Conservation (phyloP, 23 red algal genomes). For the Chondrus crispus region DNA sequence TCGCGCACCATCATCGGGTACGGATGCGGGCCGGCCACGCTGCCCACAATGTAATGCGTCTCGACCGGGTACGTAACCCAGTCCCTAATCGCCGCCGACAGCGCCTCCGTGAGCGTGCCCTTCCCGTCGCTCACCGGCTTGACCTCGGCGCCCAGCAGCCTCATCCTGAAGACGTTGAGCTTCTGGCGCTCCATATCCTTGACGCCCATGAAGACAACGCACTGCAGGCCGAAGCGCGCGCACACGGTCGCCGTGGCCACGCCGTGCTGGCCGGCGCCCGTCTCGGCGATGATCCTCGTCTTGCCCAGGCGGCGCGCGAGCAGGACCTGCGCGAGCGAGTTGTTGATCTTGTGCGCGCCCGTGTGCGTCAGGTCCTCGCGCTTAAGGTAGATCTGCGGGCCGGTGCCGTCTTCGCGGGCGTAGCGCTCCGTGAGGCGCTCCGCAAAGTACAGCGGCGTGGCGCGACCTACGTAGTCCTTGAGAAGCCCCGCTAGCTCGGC, state of each 20-base stretch:
- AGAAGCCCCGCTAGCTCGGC: conserved; percentile 73
- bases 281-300: conserved; percentile 98
- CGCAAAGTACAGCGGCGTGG: conserved; percentile 95
- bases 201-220: conserved; percentile 97
- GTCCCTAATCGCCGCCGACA: conserved; percentile 97
- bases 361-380: conserved; percentile 98
- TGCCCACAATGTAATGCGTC: conserved; percentile 99
- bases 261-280: conserved; percentile 98
- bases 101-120: conserved; percentile 87
- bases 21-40: conserved; percentile 95
- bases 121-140: conserved; percentile 80
- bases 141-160: conserved; percentile 91
- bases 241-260: conserved; percentile 99
- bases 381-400: conserved; percentile 91
- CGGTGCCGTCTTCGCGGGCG: conserved; percentile 82
- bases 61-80: conserved; percentile 95
- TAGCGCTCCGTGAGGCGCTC: conserved; percentile 84
- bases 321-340: conserved; percentile 87
- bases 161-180: conserved; percentile 99
- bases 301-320: conserved; percentile 90
- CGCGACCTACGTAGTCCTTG: conserved; percentile 88
- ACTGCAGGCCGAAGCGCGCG: conserved; percentile 97
- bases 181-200: conserved; percentile 97
- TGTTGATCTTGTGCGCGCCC: conserved; percentile 99
- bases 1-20: conserved; percentile 99